These are phyloP conservation scores for Selaginella moellendorffii DNA, from an alignment of 75 land plant species.

Conservation along the genomic window DNA sequence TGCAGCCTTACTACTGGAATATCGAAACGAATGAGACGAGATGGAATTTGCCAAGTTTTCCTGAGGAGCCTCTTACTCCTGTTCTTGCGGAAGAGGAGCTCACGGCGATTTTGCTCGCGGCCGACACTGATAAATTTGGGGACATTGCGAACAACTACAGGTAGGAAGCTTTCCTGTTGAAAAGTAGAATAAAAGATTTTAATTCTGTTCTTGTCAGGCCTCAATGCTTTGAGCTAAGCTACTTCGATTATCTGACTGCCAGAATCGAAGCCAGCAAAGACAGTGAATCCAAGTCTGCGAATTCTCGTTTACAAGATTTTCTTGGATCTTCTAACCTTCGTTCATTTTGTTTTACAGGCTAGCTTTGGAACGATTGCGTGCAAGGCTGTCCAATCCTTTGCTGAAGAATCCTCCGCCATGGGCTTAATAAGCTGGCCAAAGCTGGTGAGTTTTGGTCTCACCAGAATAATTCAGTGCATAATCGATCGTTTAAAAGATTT, in stretches of 20 bases:
- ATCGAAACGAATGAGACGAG: neutral
- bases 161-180: neutral
- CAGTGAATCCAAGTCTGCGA: neutral
- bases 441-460: too few relatives aligned
- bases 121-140: neutral
- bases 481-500: neutral
- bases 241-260: neutral
- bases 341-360: neutral
- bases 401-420: neutral
- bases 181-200: neutral
- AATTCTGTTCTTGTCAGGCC: neutral
- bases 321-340: neutral
- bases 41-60: neutral
- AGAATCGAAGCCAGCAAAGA: neutral
- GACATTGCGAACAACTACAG: neutral
- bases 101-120: neutral
- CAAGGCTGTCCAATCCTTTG: neutral
- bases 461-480: too few relatives aligned
- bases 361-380: neutral
- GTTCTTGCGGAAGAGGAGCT: neutral
- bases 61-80: neutral
- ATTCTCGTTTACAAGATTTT: neutral
- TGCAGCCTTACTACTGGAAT: neutral
- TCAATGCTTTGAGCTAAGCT: neutral
- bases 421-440: too few relatives aligned